These are phyloP conservation scores for Cadophora malorum DNA, from an alignment of 2,329 filamentous ascomycete genomes.

Conservation along the genomic window DNA sequence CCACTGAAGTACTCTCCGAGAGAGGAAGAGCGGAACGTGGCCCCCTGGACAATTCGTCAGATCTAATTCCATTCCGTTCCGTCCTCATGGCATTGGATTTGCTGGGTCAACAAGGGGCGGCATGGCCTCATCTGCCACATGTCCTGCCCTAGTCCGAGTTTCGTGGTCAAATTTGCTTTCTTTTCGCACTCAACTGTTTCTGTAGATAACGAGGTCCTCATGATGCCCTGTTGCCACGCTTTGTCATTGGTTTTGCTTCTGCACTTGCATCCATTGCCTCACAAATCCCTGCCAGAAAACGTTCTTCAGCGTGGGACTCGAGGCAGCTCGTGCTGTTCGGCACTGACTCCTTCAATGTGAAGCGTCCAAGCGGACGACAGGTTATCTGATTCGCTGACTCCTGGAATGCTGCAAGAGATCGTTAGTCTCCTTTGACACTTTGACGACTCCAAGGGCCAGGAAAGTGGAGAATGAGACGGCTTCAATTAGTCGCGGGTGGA, in stretches of 20 bases:
- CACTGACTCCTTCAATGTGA: constrained; percentile 9
- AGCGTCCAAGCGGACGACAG: constrained; percentile 7
- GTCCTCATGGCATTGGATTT: constrained; percentile 37
- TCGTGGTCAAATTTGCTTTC: constrained; percentile 6
- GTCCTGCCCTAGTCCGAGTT: background rate
- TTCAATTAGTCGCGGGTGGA: constrained; percentile 1
- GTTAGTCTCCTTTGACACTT: background rate
- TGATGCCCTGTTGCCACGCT: background rate
- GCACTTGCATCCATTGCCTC: constrained; percentile 1
- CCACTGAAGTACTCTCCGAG: constrained; percentile 20
- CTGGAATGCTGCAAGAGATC: constrained; percentile 13
- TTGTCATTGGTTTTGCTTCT: background rate
- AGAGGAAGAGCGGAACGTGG: constrained; percentile 30
- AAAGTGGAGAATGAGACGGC: constrained; percentile 11
- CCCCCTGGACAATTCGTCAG: constrained; percentile 32
- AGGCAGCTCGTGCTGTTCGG: constrained; percentile 12
- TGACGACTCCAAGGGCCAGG: background rate
- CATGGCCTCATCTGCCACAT: constrained; percentile 1
- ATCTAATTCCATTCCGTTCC: constrained; percentile 36
- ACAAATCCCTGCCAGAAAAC: constrained; percentile 13
- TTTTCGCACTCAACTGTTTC: constrained; percentile 1
- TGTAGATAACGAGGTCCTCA: background rate
- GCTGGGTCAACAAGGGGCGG: constrained; percentile 21
- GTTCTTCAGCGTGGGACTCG: background rate
- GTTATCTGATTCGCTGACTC: background rate